These are phyloP conservation scores for Graphium sp. DNA, from an alignment of 2,329 filamentous ascomycete genomes.

Conservation along the genomic window DNA sequence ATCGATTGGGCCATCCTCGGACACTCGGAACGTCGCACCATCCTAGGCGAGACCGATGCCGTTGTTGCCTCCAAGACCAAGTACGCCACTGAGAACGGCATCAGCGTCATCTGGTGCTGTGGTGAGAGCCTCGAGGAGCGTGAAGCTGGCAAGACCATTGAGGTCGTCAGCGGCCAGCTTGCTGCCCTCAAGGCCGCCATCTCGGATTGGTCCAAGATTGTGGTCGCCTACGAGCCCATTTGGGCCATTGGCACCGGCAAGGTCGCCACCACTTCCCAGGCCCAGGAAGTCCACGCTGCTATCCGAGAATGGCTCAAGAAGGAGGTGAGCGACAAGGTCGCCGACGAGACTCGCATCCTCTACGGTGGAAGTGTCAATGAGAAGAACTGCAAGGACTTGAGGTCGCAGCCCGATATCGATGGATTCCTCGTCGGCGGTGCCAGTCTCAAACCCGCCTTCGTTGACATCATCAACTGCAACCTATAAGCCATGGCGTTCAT, in stretches of 20 bases:
- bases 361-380: slow-evolving; percentile 94
- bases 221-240: slow-evolving; percentile 97
- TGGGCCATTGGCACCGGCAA: slow-evolving; percentile 93
- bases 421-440: slow-evolving; percentile 95
- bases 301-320: slow-evolving; percentile 80
- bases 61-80: slow-evolving; percentile 91
- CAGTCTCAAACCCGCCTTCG: slow-evolving; percentile 84
- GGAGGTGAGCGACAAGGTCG: slow-evolving; percentile 56
- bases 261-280: slow-evolving; percentile 76
- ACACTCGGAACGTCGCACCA: slow-evolving; percentile 86
- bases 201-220: slow-evolving; percentile 82
- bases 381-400: slow-evolving; percentile 93
- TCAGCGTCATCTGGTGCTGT: slow-evolving; percentile 92
- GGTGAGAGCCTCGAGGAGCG: slow-evolving; percentile 91
- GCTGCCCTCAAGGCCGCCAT: slow-evolving; percentile 62
- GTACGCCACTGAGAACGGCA: slow-evolving; percentile 69
- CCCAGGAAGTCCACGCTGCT: slow-evolving; percentile 82
- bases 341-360: slow-evolving; percentile 81
- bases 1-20: slow-evolving; percentile 86
- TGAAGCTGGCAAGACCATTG: slow-evolving; percentile 70
- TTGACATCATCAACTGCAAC: slow-evolving; percentile 43
- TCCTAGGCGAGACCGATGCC: slow-evolving; percentile 72
- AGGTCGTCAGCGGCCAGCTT: slow-evolving; percentile 74
- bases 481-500: too few relatives aligned
- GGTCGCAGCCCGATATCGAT: slow-evolving; percentile 88